Base-by-base conservation (phyloP, 257 asterid genomes). In the Eucommia ulmoides region DNA sequence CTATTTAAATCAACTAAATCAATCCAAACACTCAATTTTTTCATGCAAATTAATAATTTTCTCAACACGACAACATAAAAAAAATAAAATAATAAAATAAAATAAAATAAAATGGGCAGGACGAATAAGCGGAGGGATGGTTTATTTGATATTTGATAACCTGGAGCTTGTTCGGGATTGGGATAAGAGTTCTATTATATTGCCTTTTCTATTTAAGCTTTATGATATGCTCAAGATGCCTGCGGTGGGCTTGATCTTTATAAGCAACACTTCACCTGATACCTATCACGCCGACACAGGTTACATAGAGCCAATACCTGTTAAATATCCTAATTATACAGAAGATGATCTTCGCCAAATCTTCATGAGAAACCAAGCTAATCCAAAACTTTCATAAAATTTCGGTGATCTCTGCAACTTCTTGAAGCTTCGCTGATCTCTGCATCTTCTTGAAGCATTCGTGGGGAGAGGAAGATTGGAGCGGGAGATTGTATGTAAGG, bases 111-210 rank as follows among this genome's bases (percentile, higher is more conserved):
- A n/a, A n/a, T n/a, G n/a, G n/a, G 52, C 63, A 26, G 64, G 74
- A 24, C 59, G 33, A 69, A 72, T 69, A 35, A 67, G 69, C 16
- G 98, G 94, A 46, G 66, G 41, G 42, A 86, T 91, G 95, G 62
- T 91, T 58, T 91, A 91, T 76, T 74, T 91, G 72, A 61, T 91
- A 45, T 71, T 91, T 54, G 99, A 91, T 68, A 71, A 75, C 59
- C 26, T 91, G 26, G 94, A 91, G 74, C 70, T 66, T 61, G 60
- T 73, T 56, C 65, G 83, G 53, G 92, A 69, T 45, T 86, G 98
- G 96, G 93, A 86, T 53, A 81, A 79, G 81, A 68, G 76, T 62
- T 58, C 62, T 49, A 70, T 20, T 45, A 68, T 69, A 50, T 47
- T 81, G 50, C 78, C 89, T 24, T 72, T 91, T 64, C 50, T 86